Evolutionary conservation across 768 basidiomycete species (phyloP), one percentile per base, ranked within the genome.

Genomic region (Ephemerocybe angulata): DNA sequence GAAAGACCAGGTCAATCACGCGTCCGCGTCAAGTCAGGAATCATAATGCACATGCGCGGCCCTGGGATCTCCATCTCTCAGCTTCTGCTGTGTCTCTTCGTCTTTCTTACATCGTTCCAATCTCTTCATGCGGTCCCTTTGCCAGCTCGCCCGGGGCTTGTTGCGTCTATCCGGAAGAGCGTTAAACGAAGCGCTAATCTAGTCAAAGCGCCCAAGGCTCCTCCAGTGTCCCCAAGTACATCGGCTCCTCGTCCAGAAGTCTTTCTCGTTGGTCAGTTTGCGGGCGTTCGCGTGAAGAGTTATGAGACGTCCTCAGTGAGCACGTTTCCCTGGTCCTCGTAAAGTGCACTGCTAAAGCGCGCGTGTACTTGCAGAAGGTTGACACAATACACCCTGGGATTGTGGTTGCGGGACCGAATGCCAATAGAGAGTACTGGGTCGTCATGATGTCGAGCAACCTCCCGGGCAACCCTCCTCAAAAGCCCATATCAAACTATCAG

Each of bases 401-500:
- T 24, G 61, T 66, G 13, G 30, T 63, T 7, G 60, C 37, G 6
- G 59, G 58, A 1, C 60, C 60, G 10, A 47, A 53, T 35, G 51
- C 52, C 17, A 47, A 57, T 8, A 60, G 61, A 24, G 51, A 56
- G 40, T 64, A 64, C 33, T 40, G 33, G 4, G 56, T 66, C n/a
- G 60, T 60, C 3, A 66, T 62, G 60, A 62, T 66, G 38, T 66
- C 65, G 13, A 66, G 63, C 19, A 63, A 62, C 8, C 53, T 62
- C 3, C 65, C 63, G 1, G 37, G 60, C 24, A 44, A 62, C 50
- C 65, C 65, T 28, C 65, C 65, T n/a, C 65, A 62, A 55, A 54
- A 52, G 37, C 50, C 57, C 25, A 56, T 64, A 3, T 33, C 29
- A 8, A 50, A 29, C n/a, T 50, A 50, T 22, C 29, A 50, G 21